Percentiles rank a stretch among this genome's conserved stretches.
Evolutionary conservation across 805 yeast species (phyloP).

Genomic region (Hanseniaspora jakobsenii): DNA sequence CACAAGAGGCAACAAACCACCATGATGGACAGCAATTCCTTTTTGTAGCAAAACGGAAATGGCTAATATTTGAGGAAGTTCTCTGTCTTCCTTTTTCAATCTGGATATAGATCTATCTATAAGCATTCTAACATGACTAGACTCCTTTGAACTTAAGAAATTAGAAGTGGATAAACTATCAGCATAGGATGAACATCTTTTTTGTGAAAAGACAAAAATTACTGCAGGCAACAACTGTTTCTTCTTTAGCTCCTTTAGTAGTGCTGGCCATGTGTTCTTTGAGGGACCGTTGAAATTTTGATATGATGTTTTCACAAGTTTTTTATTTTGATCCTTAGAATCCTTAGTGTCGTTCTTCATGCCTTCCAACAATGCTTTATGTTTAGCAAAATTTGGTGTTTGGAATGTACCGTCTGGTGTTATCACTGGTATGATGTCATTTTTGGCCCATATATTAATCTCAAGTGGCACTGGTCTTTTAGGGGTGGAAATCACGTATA

Average conservation of each 20-base stretch:
- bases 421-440: constrained; percentile 57
- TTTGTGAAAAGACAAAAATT: constrained; percentile 83
- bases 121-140: constrained; percentile 85
- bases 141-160: constrained; percentile 72
- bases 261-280: constrained; percentile 62
- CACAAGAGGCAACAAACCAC: constrained; percentile 84
- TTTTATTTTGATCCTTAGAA: constrained; percentile 15
- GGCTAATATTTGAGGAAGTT: constrained; percentile 78
- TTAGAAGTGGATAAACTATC: constrained; percentile 60
- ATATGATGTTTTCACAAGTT: constrained; percentile 27
- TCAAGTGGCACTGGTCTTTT: constrained; percentile 95
- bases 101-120: constrained; percentile 81
- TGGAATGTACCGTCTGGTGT: constrained; percentile 60
- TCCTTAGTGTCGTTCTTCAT: constrained; percentile 32
- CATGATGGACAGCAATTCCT: constrained; percentile 94
- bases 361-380: constrained; percentile 40
- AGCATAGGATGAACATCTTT: constrained; percentile 88
- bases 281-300: constrained; percentile 44
- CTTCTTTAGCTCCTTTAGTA: constrained; percentile 58
- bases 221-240: constrained; percentile 80
- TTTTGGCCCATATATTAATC: constrained; percentile 73
- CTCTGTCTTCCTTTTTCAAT: constrained; percentile 81
- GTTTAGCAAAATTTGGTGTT: constrained; percentile 50
- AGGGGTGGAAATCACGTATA: constrained; percentile 90
- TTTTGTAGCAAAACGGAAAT: constrained; percentile 71